Percentiles rank a stretch among this genome's conserved stretches.
These are phyloP conservation scores for Penicillium sp. DNA, from an alignment of 2,329 filamentous ascomycete genomes.

Conservation along the genomic window DNA sequence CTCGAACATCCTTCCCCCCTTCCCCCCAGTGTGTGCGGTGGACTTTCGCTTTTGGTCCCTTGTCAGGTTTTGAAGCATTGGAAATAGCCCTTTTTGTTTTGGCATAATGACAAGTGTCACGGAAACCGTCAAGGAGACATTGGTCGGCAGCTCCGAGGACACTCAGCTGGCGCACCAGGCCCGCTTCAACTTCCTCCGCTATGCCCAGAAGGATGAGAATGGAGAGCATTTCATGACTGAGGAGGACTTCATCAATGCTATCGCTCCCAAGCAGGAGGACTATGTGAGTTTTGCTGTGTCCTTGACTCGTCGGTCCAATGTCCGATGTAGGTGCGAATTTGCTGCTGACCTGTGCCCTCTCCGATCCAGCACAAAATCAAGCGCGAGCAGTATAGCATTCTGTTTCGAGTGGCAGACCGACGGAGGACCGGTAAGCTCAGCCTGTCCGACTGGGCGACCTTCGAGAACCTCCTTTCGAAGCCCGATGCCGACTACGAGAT, in stretches of 20 bases:
- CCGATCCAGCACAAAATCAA: conserved; percentile 83
- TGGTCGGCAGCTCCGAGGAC: conserved; percentile 59
- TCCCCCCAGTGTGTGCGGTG: conserved; percentile 16
- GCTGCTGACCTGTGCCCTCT: conserved; percentile 16
- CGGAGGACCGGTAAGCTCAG: conserved; percentile 66
- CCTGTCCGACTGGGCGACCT: conserved; percentile 82
- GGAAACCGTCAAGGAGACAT: conserved; percentile 71
- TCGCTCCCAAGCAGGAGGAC: conserved; percentile 81
- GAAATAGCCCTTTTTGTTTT: conserved; percentile 1
- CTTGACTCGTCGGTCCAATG: not conserved
- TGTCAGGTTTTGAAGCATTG: not conserved
- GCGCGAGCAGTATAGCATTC: conserved; percentile 87
- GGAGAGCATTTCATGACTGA: conserved; percentile 76
- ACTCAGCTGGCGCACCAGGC: conserved; percentile 67
- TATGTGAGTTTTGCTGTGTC: conserved; percentile 63
- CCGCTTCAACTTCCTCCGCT: conserved; percentile 67
- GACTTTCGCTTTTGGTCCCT: conserved; percentile 8
- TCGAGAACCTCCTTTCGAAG: conserved; percentile 89
- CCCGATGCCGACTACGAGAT: conserved; percentile 98
- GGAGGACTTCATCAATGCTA: conserved; percentile 83
- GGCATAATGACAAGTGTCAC: conserved; percentile 50
- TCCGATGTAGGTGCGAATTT: not conserved
- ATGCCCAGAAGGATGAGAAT: conserved; percentile 69
- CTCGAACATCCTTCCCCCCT: conserved; percentile 11
- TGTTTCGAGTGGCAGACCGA: conserved; percentile 87